Base-by-base conservation (phyloP, 768 basidiomycete species). In the Suillus subluteus region DNA sequence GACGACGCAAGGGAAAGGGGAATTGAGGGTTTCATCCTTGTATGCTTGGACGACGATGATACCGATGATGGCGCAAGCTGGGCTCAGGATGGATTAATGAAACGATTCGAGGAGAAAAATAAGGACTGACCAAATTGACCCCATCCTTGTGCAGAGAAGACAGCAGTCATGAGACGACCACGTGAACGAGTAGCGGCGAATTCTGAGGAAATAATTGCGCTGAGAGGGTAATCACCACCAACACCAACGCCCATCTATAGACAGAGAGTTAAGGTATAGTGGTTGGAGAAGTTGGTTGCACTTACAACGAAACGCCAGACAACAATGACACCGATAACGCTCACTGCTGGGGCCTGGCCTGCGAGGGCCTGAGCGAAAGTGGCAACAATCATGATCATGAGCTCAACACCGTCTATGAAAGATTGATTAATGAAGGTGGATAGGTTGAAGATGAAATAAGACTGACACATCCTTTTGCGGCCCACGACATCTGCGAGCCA, bases 161-260 rank as follows among this genome's bases (percentile, higher is more conserved):
- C 93, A 8, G 91, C 92, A 1, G 91, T 90, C 93, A 97, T 95
- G 78, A 97, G 87, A 30, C 94, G 84, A 56, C 95, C 95, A 70
- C 95, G 87, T 58, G 83, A 87, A 52, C 85, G 85, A 21, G 89
- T 91, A 0, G 92, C 83, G 1, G 95, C 90, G 70, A 96, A 97
- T 74, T 97, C 95, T 40, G 92, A 94, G 4, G 94, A 89, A 72
- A 96, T 96, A 72, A 94, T 90, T 21, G 95, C 91, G 62, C 86
- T 88, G 0, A 96, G 76, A 7, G 95, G 95, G 74, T 96, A 96
- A 71, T 96, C 95, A 21, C 95, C 95, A 6, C 94, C 95, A 21
- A 96, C 92, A 6, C 95, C 94, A 3, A 95, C 76, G 0, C 92
- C 92, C 86, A 88, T 88, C 88, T 86, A 54, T 3, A 13, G 12